Evolutionary conservation across 1,139 yeast species (phyloP), one percentile per base, ranked within the genome.

Genomic region (Candida albicans): DNA sequence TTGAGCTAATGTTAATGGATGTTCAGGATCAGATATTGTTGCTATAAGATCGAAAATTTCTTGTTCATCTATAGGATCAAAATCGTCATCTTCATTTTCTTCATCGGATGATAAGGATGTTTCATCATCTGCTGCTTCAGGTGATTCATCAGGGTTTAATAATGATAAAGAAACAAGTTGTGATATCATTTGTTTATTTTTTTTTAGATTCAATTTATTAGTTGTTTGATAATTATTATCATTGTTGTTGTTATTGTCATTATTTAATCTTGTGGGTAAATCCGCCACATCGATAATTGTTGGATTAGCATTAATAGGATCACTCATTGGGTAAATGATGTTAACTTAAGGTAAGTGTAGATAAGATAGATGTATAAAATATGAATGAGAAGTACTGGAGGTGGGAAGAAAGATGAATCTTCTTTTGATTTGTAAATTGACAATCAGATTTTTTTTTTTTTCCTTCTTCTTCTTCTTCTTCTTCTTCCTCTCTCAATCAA

Each of bases 11-110:
- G 97, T 87, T 35, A 95, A 71, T 0, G 99, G 99, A 62, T 95
- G 99, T 58, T 95, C 99, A 2, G 99, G 99, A 61, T 95, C 99
- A 0, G 96, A 87, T 22, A 95, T 93, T 25, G 88, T 77, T 2
- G 97, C 81, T 4, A 93, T 88, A 44, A 93, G 72, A 51, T 73
- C 88, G 48, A 71, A 77, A 10, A 75, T 73, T 46, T 73, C 79
- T 51, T 73, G 79, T 6, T 90, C 66, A 59, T 93, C 99, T 35
- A 93, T 82, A 3, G 79, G 81, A 31, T 88, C 96, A 32, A 66
- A 73, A 2, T 65, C 76, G 37, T 76, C 84, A 0, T 60, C 71
- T 22, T 61, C 65, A 14, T 56, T 62, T 2, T 49, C 59, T 1
- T 45, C 46, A 12, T 43, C 49, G 2, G 38, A 29, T 32, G 48